Base-by-base conservation (phyloP, 2,329 filamentous ascomycete species). In the Neofusicoccum laricinum region DNA sequence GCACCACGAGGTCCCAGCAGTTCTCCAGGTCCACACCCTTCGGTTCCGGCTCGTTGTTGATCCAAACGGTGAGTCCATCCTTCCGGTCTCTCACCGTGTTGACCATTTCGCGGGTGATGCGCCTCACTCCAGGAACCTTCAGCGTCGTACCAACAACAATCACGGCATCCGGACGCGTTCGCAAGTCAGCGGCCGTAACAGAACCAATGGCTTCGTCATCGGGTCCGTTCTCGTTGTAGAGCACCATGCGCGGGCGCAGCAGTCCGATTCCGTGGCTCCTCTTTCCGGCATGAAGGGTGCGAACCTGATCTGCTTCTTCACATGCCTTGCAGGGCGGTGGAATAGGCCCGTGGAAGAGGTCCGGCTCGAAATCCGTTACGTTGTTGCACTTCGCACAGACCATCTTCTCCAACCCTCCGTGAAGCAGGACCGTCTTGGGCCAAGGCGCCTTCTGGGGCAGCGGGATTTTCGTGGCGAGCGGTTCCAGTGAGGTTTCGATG, bases 201-300 rank as follows among this genome's bases (percentile, higher is more conserved):
- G 91, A 91, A 48, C 94, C 93, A 75, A 99, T 99, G 14, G 95
- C 94, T 70, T 97, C 94, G 69, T 95, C 92, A 69, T 99, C 95
- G 0, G 95, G 95, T 73, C 98, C 97, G 75, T 92, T 90, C 76
- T 99, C 95, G 75, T 98, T 97, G 81, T 99, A 99, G 10, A 99
- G 84, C 4, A 98, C 94, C 81, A 99, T 97, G 64, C 95, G 87
- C 21, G 95, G 95, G 21, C 95, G 88, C 67, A 99, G 81, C 66
- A 91, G 88, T 46, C 95, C 95, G 70, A 99, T 90, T 1, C 95
- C 95, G 72, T 97, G 95, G 73, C 93, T 96, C 65, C 95, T 88
- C 78, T 97, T 94, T 55, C 93, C 93, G 12, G 88, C 90, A 67
- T 88, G 83, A 4, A 84, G 83, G 15, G 90, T 91, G 71, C 95